Evolutionary conservation across 805 yeast species (phyloP).

Genomic region (Pichia thaimueangensis): DNA sequence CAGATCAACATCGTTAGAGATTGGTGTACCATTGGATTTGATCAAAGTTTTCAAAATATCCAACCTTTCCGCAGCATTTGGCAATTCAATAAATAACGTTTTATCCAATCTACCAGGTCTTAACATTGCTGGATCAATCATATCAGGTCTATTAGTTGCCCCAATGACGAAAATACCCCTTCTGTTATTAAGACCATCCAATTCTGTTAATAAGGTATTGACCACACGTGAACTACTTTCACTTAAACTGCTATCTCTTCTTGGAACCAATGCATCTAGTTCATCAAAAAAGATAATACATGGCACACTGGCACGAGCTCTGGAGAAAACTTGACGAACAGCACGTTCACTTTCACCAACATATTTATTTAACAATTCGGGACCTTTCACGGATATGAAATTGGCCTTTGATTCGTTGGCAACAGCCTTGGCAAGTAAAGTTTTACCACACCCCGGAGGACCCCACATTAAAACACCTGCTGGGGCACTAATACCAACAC

Average conservation of each 20-base stretch:
- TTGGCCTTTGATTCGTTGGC: slow-evolving; percentile 97
- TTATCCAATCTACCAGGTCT: slow-evolving; percentile 96
- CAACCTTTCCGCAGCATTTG: slow-evolving; percentile 66
- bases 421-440: slow-evolving; percentile 92
- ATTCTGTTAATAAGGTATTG: slow-evolving; percentile 86
- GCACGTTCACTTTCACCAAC: slow-evolving; percentile 95
- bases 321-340: slow-evolving; percentile 85
- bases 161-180: slow-evolving; percentile 92
- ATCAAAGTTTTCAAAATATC: slow-evolving; percentile 80
- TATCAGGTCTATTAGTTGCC: slow-evolving; percentile 96
- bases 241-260: slow-evolving; percentile 80
- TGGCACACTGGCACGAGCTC: slow-evolving; percentile 93
- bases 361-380: slow-evolving; percentile 89
- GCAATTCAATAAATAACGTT: slow-evolving; percentile 85
- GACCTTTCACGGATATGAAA: slow-evolving; percentile 93
- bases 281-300: slow-evolving; percentile 94
- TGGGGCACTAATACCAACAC: slow-evolving; percentile 93
- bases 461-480: slow-evolving; percentile 98
- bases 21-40: slow-evolving; percentile 67
- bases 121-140: slow-evolving; percentile 97
- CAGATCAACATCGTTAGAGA: slow-evolving; percentile 57
- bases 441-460: slow-evolving; percentile 99
- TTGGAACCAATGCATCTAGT: slow-evolving; percentile 91
- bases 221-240: slow-evolving; percentile 93
- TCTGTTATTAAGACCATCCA: slow-evolving; percentile 91